A percentile compares a stretch with the other conserved stretches of the same genome.
These are phyloP conservation scores for Cyclostephanos invisitatus DNA, from an alignment of 108 stramenopile species.

Conservation along the genomic window DNA sequence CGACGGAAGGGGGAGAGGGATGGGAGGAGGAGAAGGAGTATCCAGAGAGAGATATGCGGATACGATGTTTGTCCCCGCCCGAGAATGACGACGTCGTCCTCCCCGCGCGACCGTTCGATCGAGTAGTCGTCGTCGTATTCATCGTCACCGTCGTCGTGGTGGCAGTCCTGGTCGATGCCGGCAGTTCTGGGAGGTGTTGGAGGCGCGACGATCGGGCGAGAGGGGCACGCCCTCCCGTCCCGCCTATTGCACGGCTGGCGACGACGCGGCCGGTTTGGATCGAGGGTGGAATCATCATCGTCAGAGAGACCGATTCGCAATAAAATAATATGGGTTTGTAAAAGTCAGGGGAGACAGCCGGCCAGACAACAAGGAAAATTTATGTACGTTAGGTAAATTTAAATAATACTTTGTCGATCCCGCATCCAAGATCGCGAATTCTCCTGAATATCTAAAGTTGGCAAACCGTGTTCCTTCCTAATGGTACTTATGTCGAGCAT, in stretches of 20 bases:
- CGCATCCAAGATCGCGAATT: too few species aligned
- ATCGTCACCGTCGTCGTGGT: neutral
- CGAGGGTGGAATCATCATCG: neutral
- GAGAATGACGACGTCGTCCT: too few species aligned
- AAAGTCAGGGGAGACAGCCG: too few species aligned
- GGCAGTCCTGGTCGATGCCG: neutral
- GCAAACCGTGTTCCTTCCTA: constrained; percentile 53
- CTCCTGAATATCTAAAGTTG: constrained; percentile 35
- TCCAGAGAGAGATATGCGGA: too few species aligned
- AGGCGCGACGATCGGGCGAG: neutral
- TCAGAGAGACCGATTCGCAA: too few species aligned
- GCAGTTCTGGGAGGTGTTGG: neutral
- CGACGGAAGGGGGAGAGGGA: neutral
- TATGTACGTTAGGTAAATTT: too few species aligned
- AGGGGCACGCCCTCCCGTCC: neutral
- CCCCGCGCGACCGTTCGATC: too few species aligned
- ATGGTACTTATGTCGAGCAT: constrained; percentile 45
- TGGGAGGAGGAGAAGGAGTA: neutral
- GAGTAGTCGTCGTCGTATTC: neutral
- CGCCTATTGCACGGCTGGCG: neutral
- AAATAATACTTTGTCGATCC: too few species aligned
- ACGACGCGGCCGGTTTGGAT: neutral
- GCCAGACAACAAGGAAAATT: too few species aligned
- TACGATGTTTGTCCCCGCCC: too few species aligned
- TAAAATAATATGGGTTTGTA: too few species aligned